A percentile compares a stretch with the other conserved stretches of the same genome.
Evolutionary conservation across 2,329 filamentous ascomycete genomes (phyloP).

Genomic region (Chaetomium olivaceum): DNA sequence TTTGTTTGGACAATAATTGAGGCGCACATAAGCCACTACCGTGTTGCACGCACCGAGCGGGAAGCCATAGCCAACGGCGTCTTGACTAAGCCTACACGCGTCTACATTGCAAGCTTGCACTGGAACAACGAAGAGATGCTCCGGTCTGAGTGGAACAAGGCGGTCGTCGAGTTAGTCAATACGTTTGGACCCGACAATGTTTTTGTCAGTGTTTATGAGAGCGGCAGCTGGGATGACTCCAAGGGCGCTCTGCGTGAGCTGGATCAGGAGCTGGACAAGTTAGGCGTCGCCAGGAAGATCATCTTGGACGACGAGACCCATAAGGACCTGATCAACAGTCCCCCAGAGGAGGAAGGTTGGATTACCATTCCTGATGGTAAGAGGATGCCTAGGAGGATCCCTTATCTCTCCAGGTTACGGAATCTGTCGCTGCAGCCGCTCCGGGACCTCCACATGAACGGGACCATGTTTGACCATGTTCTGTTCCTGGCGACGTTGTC

Average conservation of each 20-base stretch:
- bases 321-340: conserved; percentile 51
- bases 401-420: conserved; percentile 64
- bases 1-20: conserved; percentile 32
- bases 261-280: conserved; percentile 51
- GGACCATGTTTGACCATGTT: conserved; percentile 55
- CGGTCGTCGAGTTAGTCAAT: conserved; percentile 56
- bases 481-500: conserved; percentile 64
- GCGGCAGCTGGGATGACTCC: conserved; percentile 66
- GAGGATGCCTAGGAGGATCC: conserved; percentile 64
- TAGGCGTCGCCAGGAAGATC: conserved; percentile 56
- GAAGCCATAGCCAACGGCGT: conserved; percentile 16
- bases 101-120: conserved; percentile 68
- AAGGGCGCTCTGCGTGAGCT: conserved; percentile 62
- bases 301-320: conserved; percentile 55
- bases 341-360: conserved; percentile 53
- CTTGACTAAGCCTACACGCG: conserved; percentile 31
- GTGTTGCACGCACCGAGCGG: conserved; percentile 28
- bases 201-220: conserved; percentile 66
- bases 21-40: conserved; percentile 32
- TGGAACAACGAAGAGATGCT: conserved; percentile 66
- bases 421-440: conserved; percentile 65
- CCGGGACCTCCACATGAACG: conserved; percentile 49
- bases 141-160: conserved; percentile 59
- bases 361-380: conserved; percentile 53
- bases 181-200: conserved; percentile 62